Percentiles rank a stretch among this genome's conserved stretches.
These are phyloP conservation scores for Xylariales sp. DNA, from an alignment of 2,329 filamentous ascomycete genomes.

Conservation along the genomic window DNA sequence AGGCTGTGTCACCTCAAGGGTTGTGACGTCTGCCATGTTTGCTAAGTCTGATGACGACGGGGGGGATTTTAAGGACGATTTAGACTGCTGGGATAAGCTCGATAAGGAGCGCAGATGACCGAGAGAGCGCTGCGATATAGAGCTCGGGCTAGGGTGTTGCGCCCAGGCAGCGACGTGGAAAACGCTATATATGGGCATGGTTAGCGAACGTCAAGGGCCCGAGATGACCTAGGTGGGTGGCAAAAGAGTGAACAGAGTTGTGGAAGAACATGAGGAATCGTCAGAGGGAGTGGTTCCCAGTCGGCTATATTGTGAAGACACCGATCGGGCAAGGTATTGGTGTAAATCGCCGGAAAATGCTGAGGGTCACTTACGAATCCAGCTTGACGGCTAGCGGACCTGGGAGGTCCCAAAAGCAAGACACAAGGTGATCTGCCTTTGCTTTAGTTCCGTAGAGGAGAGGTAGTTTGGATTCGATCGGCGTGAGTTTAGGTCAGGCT, in stretches of 20 bases:
- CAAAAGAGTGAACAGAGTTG: background rate
- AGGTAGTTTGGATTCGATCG: no score
- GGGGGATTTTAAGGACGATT: slow-evolving; percentile 27
- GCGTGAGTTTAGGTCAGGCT: no score
- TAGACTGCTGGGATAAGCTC: slow-evolving; percentile 41
- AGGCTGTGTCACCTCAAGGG: slow-evolving; percentile 26
- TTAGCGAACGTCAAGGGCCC: slow-evolving; percentile 12
- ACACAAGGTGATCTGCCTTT: no score
- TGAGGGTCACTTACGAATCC: slow-evolving; percentile 29
- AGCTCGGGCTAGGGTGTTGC: slow-evolving; percentile 33
- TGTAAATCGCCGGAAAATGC: no score
- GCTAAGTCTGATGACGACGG: slow-evolving; percentile 20
- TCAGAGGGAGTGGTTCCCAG: no score
- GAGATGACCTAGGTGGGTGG: no score
- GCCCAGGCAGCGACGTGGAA: slow-evolving; percentile 50
- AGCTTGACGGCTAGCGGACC: slow-evolving; percentile 23
- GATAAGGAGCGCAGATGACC: slow-evolving; percentile 52
- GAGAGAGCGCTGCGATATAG: slow-evolving; percentile 31
- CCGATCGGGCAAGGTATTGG: no score
- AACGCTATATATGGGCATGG: slow-evolving; percentile 36
- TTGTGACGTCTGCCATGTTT: slow-evolving; percentile 19
- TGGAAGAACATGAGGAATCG: background rate
- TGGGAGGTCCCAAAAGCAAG: background rate
- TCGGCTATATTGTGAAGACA: no score
- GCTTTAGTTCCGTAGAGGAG: background rate